Evolutionary conservation across 2,329 filamentous ascomycete genomes (phyloP).

Genomic region (Diaporthe citri): DNA sequence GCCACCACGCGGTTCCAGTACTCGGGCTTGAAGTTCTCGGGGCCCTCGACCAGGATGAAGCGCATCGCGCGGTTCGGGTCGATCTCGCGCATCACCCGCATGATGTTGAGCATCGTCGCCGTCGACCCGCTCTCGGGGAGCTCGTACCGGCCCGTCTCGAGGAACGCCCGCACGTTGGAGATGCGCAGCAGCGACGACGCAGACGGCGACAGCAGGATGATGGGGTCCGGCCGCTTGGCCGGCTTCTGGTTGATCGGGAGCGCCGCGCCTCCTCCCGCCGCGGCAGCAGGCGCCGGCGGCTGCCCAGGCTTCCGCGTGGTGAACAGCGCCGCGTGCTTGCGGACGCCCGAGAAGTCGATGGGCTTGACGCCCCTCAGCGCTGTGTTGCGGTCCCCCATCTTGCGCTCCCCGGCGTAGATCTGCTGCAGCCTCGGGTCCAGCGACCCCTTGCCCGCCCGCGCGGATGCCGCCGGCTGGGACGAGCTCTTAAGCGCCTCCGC

Average conservation of each 20-base stretch:
- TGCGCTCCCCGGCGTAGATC: slow-evolving; percentile 92
- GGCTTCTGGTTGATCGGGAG: slow-evolving; percentile 69
- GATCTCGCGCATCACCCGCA: slow-evolving; percentile 79
- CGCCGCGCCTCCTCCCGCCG: slow-evolving; percentile 53
- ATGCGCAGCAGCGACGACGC: slow-evolving; percentile 95
- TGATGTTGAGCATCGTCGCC: slow-evolving; percentile 87
- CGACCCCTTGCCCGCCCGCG: slow-evolving; percentile 72
- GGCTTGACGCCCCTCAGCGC: slow-evolving; percentile 89
- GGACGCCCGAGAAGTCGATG: slow-evolving; percentile 92
- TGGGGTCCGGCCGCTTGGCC: slow-evolving; percentile 76
- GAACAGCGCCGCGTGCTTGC: slow-evolving; percentile 85
- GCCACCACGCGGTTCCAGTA: slow-evolving; percentile 97
- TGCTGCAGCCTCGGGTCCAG: slow-evolving; percentile 85
- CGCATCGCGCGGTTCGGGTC: slow-evolving; percentile 81
- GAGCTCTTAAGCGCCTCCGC: slow-evolving; percentile 51
- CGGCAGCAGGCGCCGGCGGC: slow-evolving; percentile 51
- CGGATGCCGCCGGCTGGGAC: slow-evolving; percentile 55
- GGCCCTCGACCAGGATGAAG: slow-evolving; percentile 95
- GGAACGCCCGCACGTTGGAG: slow-evolving; percentile 95
- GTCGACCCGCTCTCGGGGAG: slow-evolving; percentile 80
- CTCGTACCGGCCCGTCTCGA: slow-evolving; percentile 85
- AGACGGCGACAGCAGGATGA: slow-evolving; percentile 96
- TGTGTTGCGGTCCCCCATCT: slow-evolving; percentile 93
- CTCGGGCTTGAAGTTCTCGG: slow-evolving; percentile 96
- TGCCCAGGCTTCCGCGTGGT: slow-evolving; percentile 68